Evolutionary conservation across 805 yeast species (phyloP).

Genomic region (Candida nonsorbophila): DNA sequence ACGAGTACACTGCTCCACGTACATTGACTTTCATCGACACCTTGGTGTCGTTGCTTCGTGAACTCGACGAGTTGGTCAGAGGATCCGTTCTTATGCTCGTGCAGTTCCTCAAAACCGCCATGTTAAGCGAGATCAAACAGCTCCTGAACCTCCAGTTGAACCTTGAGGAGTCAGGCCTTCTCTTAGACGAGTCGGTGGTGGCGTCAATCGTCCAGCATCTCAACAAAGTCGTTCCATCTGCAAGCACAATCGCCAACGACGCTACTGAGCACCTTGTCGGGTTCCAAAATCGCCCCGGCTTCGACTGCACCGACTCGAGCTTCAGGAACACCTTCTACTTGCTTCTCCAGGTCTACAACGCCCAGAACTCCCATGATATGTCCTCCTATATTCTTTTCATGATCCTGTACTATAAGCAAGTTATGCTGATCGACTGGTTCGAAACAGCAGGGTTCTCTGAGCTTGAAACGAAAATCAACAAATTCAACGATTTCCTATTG

Average conservation of each 20-base stretch:
- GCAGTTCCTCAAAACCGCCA: too few species aligned
- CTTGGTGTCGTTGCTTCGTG: too few species aligned
- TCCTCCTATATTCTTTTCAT: slow-evolving; percentile 1
- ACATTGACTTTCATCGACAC: too few species aligned
- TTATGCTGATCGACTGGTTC: slow-evolving; percentile 5
- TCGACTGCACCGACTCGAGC: slow-evolving; percentile 5
- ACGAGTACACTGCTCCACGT: too few species aligned
- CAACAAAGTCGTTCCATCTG: too few species aligned
- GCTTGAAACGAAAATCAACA: too few species aligned
- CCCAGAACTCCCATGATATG: slow-evolving; percentile 6
- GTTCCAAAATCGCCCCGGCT: slow-evolving; percentile 5
- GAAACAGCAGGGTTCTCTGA: too few species aligned
- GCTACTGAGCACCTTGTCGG: slow-evolving; percentile 4
- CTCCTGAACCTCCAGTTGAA: slow-evolving; percentile 6
- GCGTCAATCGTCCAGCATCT: too few species aligned
- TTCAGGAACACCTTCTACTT: slow-evolving; percentile 7
- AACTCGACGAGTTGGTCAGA: too few species aligned
- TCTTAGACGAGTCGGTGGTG: slow-evolving; percentile 3
- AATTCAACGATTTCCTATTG: too few species aligned
- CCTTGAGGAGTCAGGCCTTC: slow-evolving; percentile 5
- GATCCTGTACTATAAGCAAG: slow-evolving; percentile 3
- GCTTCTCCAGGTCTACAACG: slow-evolving; percentile 5
- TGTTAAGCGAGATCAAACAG: slow-evolving; percentile 10
- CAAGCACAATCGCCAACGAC: background rate
- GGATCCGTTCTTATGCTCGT: too few species aligned